Evolutionary conservation across 225 moss, liverwort and hornwort species (phyloP).

Genomic region (Physcomitrellopsis africana): DNA sequence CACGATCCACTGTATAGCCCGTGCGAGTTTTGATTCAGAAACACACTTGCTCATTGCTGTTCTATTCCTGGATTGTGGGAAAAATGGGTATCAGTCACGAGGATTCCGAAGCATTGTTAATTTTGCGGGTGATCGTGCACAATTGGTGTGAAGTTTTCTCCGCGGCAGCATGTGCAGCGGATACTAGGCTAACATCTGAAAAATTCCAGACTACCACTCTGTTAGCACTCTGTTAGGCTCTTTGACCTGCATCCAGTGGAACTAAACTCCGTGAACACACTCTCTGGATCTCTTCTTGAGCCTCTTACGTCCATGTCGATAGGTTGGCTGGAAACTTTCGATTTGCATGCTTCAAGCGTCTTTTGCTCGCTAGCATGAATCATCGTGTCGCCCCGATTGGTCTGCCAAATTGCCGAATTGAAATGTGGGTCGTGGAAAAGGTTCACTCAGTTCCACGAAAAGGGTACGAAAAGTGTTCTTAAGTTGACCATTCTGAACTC

Average conservation of each 20-base stretch:
- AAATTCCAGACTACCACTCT: slow-evolving; percentile 22
- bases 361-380: slow-evolving; percentile 37
- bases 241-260: slow-evolving; percentile 33
- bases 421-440: slow-evolving; percentile 49
- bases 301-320: slow-evolving; percentile 25
- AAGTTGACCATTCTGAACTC: too few relatives aligned
- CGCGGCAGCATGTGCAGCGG: slow-evolving; percentile 8
- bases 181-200: slow-evolving; percentile 31
- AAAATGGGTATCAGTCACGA: slow-evolving; percentile 9
- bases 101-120: slow-evolving; percentile 32
- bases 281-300: slow-evolving; percentile 39
- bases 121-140: slow-evolving; percentile 29
- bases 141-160: slow-evolving; percentile 25
- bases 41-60: slow-evolving; percentile 8
- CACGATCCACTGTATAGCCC: slow-evolving; percentile 22
- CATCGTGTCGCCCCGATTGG: slow-evolving; percentile 19
- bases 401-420: slow-evolving; percentile 31
- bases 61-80: slow-evolving; percentile 46
- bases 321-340: slow-evolving; percentile 32
- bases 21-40: slow-evolving; percentile 20
- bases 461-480: not conserved
- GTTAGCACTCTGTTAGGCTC: slow-evolving; percentile 45
- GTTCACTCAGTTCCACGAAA: slow-evolving; percentile 30
- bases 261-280: slow-evolving; percentile 26
- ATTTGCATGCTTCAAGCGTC: slow-evolving; percentile 48